Evolutionary conservation across 202 grass and related monocot genomes (phyloP).

Genomic region (Elaeis oleifera): DNA sequence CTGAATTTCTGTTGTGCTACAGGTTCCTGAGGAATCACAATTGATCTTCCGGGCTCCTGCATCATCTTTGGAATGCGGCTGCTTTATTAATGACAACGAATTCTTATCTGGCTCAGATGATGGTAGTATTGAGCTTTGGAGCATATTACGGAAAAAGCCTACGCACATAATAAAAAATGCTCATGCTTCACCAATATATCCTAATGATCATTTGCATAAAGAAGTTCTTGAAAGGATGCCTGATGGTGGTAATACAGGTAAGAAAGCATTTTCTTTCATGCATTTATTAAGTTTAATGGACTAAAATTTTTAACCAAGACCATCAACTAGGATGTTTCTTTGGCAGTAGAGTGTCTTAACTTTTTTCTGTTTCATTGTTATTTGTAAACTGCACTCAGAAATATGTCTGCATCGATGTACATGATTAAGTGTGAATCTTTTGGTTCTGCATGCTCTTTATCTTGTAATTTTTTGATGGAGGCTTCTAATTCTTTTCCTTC

Average conservation of each 20-base stretch:
- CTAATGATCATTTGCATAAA: constrained; percentile 12
- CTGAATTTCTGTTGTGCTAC: constrained; percentile 6
- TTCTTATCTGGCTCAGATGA: constrained; percentile 80
- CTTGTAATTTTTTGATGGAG: too few relatives aligned
- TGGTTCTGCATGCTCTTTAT: too few relatives aligned
- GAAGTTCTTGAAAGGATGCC: constrained; percentile 16
- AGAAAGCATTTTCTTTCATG: not conserved
- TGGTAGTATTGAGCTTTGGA: constrained; percentile 81
- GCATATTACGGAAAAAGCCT: constrained; percentile 69
- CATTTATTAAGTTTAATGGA: too few relatives aligned
- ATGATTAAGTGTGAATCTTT: too few relatives aligned
- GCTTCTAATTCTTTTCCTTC: too few relatives aligned
- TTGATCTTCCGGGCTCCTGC: constrained; percentile 70
- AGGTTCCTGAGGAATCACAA: constrained; percentile 85
- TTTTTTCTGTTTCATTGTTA: too few relatives aligned
- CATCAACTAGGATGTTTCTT: too few relatives aligned
- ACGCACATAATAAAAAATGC: constrained; percentile 77
- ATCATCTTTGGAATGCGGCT: constrained; percentile 69
- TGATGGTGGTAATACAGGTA: constrained; percentile 31
- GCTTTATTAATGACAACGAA: constrained; percentile 83
- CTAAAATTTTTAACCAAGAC: too few relatives aligned
- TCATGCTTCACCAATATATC: constrained; percentile 31
- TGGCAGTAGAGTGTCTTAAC: too few relatives aligned
- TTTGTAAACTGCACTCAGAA: too few relatives aligned
- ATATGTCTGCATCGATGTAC: too few relatives aligned